Base-by-base conservation (phyloP, 2,329 filamentous ascomycete species). In the Fusarium sp. region DNA sequence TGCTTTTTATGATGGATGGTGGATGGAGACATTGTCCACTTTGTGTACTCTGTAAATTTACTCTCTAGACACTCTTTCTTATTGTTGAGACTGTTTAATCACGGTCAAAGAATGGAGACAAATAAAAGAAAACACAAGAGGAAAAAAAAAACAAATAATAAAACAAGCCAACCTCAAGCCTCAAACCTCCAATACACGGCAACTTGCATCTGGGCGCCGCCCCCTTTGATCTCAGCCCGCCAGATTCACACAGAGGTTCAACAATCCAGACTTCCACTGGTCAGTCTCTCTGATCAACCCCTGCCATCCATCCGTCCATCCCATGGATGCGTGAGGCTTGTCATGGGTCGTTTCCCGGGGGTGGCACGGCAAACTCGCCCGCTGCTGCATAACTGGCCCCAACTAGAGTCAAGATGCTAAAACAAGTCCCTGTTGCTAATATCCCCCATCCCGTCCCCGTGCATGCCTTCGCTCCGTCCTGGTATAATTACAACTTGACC, bases 331-430 rank as follows among this genome's bases (percentile, higher is more conserved):
- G 27, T 30, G 27, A 30, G 27, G 27, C 27, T 30, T 30, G 27
- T 30, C 27, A 30, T 69, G 71, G 71, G 65, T 37, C 33, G 50
- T 54, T 54, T 27, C 25, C 32, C 62, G 59, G 72, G 65, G 66
- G 69, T 74, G 72, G 72, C 69, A 74, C 72, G 69, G 65, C 62
- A 74, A 71, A 61, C 25, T 54, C 54, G 40, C 63, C 68, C 33
- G 38, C 57, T 61, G 20, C 25, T 47, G 54, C 52, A 69, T 62
- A 57, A 60, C 60, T 62, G 25, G 27, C 35, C 35, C 62, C 63
- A 27, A 62, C 57, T 54, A 66, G 66, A 70, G 37, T 66, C 68
- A 64, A 62, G 71, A 74, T 74, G 14, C 58, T 69, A 70, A 66
- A 72, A 72, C 62, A 32, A 57, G 54, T 32, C 72, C 72, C 59